Evolutionary conservation across 1,284 basidiomycete genomes (phyloP).

Genomic region (Schizopora paradoxa): DNA sequence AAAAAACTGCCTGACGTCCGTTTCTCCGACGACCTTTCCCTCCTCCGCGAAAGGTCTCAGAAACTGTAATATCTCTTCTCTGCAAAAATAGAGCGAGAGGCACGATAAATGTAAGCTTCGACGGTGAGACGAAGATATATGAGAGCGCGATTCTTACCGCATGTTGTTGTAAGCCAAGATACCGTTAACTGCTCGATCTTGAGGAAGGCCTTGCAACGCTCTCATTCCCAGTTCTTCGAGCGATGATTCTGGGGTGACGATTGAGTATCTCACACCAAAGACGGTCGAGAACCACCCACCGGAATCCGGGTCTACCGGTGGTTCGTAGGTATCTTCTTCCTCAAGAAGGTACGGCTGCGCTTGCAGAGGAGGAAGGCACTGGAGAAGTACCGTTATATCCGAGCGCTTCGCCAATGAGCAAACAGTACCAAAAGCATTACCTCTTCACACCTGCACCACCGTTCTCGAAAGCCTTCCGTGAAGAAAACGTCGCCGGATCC

Average conservation of each 20-base stretch:
- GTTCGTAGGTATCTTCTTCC: conserved; percentile 77
- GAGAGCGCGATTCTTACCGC: conserved; percentile 45
- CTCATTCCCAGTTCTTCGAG: conserved; percentile 77
- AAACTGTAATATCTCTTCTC: conserved; percentile 67
- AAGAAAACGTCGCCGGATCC: conserved; percentile 70
- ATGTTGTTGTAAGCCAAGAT: conserved; percentile 76
- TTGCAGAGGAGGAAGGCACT: conserved; percentile 55
- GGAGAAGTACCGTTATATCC: conserved; percentile 10
- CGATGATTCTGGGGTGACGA: conserved; percentile 47
- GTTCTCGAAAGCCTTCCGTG: conserved; percentile 59
- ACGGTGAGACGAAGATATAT: too few relatives aligned
- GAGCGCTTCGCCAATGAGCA: conserved; percentile 3
- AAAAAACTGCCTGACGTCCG: conserved; percentile 69
- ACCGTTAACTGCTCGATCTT: conserved; percentile 72
- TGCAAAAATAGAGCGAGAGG: conserved; percentile 26
- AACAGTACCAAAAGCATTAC: conserved; percentile 34
- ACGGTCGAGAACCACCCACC: conserved; percentile 34
- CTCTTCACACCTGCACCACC: conserved; percentile 66
- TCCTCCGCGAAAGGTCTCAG: conserved; percentile 73
- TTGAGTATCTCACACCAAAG: neutral
- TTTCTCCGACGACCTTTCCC: conserved; percentile 69
- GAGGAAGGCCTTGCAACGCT: conserved; percentile 62
- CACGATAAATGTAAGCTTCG: conserved; percentile 6
- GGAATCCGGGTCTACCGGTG: conserved; percentile 76
- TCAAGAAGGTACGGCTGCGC: conserved; percentile 55